These are phyloP conservation scores for Infundibulicybe gibba DNA, from an alignment of 768 basidiomycete species.

Conservation along the genomic window DNA sequence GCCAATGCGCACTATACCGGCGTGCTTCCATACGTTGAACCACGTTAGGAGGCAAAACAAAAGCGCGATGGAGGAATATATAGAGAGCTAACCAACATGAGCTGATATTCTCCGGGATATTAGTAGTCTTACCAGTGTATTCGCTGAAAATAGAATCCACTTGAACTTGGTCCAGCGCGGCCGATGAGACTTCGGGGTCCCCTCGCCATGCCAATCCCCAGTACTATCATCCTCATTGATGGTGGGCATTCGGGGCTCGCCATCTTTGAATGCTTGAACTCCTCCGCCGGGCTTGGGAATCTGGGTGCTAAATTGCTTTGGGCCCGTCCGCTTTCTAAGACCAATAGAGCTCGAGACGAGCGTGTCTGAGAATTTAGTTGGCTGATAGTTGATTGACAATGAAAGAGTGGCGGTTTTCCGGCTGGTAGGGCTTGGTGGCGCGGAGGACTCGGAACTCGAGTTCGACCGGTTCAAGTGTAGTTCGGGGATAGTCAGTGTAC, in stretches of 20 bases:
- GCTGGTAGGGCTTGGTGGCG: too few relatives aligned
- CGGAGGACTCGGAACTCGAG: too few relatives aligned
- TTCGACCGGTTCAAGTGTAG: too few relatives aligned
- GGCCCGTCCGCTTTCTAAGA: conserved; percentile 30
- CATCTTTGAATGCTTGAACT: conserved; percentile 57
- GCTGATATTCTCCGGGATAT: not conserved
- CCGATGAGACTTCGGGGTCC: conserved; percentile 25
- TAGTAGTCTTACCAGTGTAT: conserved; percentile 33
- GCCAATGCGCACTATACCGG: conserved; percentile 70
- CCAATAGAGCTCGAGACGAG: conserved; percentile 33
- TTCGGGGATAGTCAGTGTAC: too few relatives aligned
- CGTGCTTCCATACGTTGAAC: conserved; percentile 69
- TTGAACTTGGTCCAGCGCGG: conserved; percentile 84
- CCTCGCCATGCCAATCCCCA: conserved; percentile 38
- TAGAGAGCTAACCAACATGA: conserved; percentile 33
- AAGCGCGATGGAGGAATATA: conserved; percentile 58
- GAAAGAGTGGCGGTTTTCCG: conserved; percentile 11
- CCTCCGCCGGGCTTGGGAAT: conserved; percentile 68
- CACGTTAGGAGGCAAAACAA: conserved; percentile 70
- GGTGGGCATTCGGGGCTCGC: conserved; percentile 49
- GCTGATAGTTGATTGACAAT: conserved; percentile 68
- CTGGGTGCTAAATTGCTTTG: conserved; percentile 20
- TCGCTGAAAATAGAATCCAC: conserved; percentile 66
- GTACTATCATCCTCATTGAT: conserved; percentile 57
- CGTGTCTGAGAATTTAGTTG: conserved; percentile 60